These are phyloP conservation scores for Cucurbita ficifolia DNA, from an alignment of 306 rosid genomes.

Conservation along the genomic window DNA sequence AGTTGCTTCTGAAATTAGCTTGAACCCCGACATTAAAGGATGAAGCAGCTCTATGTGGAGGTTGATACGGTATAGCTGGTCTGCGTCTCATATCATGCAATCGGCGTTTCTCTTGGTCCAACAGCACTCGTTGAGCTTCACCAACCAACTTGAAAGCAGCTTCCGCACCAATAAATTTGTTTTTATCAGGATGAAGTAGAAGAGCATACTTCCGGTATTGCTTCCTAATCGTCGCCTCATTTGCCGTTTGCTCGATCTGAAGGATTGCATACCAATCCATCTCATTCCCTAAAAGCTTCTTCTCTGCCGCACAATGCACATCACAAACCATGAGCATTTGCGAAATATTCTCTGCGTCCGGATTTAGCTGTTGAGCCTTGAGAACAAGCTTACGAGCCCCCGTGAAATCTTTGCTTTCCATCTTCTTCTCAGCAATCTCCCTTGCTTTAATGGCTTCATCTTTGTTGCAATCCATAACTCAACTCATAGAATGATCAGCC, in stretches of 20 bases:
- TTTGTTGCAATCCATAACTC: constrained; percentile 69
- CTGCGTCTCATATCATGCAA: constrained; percentile 38
- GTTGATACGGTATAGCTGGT: constrained; percentile 19
- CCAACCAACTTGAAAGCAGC: constrained; percentile 90
- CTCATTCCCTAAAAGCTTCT: constrained; percentile 36
- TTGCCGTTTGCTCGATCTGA: constrained; percentile 50
- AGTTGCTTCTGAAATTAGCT: constrained; percentile 24
- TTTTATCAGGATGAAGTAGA: constrained; percentile 94
- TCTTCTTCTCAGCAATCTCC: constrained; percentile 61
- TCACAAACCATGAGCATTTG: constrained; percentile 79
- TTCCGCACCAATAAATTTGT: constrained; percentile 85
- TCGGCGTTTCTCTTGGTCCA: constrained; percentile 54
- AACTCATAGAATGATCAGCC: constrained; percentile 15
- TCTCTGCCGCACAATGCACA: constrained; percentile 69
- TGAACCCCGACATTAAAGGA: constrained; percentile 27
- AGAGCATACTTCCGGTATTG: constrained; percentile 87
- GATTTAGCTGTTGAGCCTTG: constrained; percentile 61
- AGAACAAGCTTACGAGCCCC: constrained; percentile 57
- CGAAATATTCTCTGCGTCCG: constrained; percentile 62
- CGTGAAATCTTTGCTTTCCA: constrained; percentile 63
- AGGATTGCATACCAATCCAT: constrained; percentile 76
- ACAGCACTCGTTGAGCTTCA: constrained; percentile 76
- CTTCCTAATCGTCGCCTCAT: constrained; percentile 64
- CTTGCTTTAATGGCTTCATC: constrained; percentile 94
- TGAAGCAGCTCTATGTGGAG: constrained; percentile 27